Conservation (phyloP, 495 filamentous ascomycete species). For the Xylaria cubensis region DNA sequence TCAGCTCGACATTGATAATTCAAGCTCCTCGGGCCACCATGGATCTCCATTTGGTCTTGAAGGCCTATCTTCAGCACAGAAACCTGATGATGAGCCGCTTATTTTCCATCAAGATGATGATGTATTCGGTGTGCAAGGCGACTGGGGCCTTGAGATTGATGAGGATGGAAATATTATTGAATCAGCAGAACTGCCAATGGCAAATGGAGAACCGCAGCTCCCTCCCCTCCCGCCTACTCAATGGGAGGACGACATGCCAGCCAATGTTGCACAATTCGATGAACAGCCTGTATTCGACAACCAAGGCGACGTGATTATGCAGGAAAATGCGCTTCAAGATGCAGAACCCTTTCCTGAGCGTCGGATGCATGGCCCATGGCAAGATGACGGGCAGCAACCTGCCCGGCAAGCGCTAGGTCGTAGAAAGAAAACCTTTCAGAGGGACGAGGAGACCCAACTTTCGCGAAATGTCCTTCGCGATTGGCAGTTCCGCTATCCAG, state of each 20-base stretch:
- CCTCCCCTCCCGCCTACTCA: constrained; percentile 40
- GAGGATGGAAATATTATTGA: constrained; percentile 50
- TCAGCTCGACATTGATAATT: constrained; percentile 31
- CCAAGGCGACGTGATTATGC: constrained; percentile 39
- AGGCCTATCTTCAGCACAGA: constrained; percentile 36
- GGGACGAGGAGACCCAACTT: constrained; percentile 56
- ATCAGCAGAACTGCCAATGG: constrained; percentile 22
- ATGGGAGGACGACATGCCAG: constrained; percentile 18
- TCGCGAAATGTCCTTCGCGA: constrained; percentile 56
- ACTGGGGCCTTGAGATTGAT: constrained; percentile 53
- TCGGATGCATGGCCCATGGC: constrained; percentile 31
- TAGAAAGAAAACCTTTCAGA: constrained; percentile 37
- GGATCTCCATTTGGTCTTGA: constrained; percentile 34
- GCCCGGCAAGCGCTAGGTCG: constrained; percentile 33
- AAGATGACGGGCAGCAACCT: constrained; percentile 34
- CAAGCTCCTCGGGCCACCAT: constrained; percentile 23
- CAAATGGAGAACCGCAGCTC: constrained; percentile 45
- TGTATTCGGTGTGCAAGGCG: constrained; percentile 33
- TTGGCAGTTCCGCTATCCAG: constrained; percentile 67
- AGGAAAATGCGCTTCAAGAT: constrained; percentile 42
- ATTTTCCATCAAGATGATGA: constrained; percentile 38
- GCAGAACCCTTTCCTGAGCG: constrained; percentile 40
- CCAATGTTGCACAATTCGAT: constrained; percentile 21
- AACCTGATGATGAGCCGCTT: constrained; percentile 31
- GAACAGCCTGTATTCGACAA: constrained; percentile 30